Base-by-base conservation (phyloP, 2,329 filamentous ascomycete genomes). In the Fusarium sp. region DNA sequence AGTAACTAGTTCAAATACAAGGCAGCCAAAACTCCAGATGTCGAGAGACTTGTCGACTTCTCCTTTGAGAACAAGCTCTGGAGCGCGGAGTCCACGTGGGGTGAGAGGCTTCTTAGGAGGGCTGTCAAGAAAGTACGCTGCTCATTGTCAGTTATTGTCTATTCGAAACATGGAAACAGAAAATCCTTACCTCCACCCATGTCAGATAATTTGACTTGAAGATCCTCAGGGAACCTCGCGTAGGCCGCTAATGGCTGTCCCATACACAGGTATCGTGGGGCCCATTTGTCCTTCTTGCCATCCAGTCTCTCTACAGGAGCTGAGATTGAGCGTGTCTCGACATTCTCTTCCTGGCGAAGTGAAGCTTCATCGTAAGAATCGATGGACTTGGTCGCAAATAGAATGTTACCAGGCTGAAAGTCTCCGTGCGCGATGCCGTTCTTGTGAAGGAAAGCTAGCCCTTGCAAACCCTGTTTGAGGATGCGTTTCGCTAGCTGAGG, bases 1-100 rank as follows among this genome's bases (percentile, higher is more conserved):
- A 1, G 57, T 66, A 3, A 56, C 18, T 1, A 69, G 46, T 18
- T 69, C 67, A 18, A 50, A 69, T 2, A 69, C 19, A 18, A 70
- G 65, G 11, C 65, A 70, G 1, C 65, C 65, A 16, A 70, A 69
- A 31, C 65, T 70, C 67, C 61, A 70, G 2, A 66, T 54, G 7
- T 69, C 57, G 5, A 62, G 46, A 11, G 53, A 59, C 7, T 59
- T 43, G 26, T 66, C n/a, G 0, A 66, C 13, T 7, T 53, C 21
- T 21, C 28, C 34, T 11, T 12, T 59, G 0, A 65, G 57, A 13
- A 70, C 54, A 13, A 65, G 10, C 9, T 70, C 61, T 16, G 67
- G 66, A 3, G 67, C 10, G 4, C 67, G 44, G 3, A 65, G 21
- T 6, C 60, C 61, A 3, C 23, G 12, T 1, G 57, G 65, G 6